Conservation (phyloP, 2,329 filamentous ascomycete species). For the Orbilia brochopaga region DNA sequence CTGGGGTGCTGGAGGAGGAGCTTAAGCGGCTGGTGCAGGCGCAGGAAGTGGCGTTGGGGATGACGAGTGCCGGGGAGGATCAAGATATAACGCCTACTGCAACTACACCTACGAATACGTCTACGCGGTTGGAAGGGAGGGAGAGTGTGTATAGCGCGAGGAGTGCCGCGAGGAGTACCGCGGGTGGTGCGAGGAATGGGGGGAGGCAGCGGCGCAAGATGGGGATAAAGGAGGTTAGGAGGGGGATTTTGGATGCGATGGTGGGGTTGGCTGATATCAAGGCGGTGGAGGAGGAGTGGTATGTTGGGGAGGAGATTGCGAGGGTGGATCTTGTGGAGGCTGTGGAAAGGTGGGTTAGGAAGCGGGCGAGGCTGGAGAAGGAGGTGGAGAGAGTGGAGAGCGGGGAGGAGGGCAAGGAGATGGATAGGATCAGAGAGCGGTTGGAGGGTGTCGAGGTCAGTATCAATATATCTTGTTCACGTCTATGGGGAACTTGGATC, state of each 20-base stretch:
- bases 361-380: slow-evolving; percentile 35
- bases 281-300: slow-evolving; percentile 44
- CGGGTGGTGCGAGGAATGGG: slow-evolving; percentile 16
- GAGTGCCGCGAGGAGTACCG: slow-evolving; percentile 10
- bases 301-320: slow-evolving; percentile 17
- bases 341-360: slow-evolving; percentile 40
- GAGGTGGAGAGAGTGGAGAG: slow-evolving; percentile 40
- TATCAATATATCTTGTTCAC: background rate
- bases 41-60: slow-evolving; percentile 42
- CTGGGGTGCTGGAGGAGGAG: slow-evolving; percentile 39
- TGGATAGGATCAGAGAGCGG: slow-evolving; percentile 41
- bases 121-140: background rate
- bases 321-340: slow-evolving; percentile 30
- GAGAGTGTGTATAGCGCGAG: slow-evolving; percentile 18
- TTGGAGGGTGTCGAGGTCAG: slow-evolving; percentile 43
- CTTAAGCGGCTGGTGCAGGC: slow-evolving; percentile 27
- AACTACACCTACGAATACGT: background rate
- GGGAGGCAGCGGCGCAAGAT: slow-evolving; percentile 21
- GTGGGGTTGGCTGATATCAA: slow-evolving; percentile 41
- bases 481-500: background rate
- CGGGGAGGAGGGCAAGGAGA: slow-evolving; percentile 36
- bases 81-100: background rate
- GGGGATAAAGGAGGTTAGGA: slow-evolving; percentile 44
- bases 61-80: background rate
- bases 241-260: slow-evolving; percentile 49